Evolutionary conservation across 225 moss, liverwort and hornwort species (phyloP), one percentile per base, ranked within the genome.

Genomic region (Ulota crispa): DNA sequence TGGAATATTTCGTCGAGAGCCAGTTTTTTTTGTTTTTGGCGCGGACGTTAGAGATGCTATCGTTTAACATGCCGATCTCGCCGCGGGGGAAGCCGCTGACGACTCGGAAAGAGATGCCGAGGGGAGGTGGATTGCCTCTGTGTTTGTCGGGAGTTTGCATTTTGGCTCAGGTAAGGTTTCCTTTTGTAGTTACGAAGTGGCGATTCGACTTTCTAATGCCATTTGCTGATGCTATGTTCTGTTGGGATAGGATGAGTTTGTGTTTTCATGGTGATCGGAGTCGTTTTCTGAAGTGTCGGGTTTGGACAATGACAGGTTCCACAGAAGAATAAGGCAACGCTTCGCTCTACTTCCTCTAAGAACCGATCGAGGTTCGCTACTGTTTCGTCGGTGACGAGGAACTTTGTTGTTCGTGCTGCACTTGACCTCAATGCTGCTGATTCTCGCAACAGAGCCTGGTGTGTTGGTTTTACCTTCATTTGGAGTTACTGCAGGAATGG

Each of bases 101-200:
- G 30, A 65, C 83, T 27, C 70, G 70, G 21, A 76, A 70, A 39
- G 86, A 86, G 67, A 86, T 89, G 89, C 86, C 84, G 19, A 71
- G 66, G 50, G 89, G 89, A 27, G 84, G 89, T 19, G 89, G 89
- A 26, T 78, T 89, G 78, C 89, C 89, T 21, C n/a, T 89, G 78
- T 89, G 89, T 57, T 81, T 89, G 78, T 79, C 89, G 61, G 89
- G 89, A 63, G 81, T 89, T 68, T 81, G 84, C 72, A 82, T 89
- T 64, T 84, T 89, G 68, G 71, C 86, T 19, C 89, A 79, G 84
- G 89, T 89, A 83, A 81, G 71, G 84, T 80, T 86, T 78, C 53
- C 64, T 68, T 14, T 37, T 21, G 80, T 54, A 28, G 54, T 36
- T 72, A 11, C 18, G 26, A n/a, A 20, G 53, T 20, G 28, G 24